These are phyloP conservation scores for Irpex lacteus DNA, from an alignment of 1,284 basidiomycete genomes.

Conservation along the genomic window DNA sequence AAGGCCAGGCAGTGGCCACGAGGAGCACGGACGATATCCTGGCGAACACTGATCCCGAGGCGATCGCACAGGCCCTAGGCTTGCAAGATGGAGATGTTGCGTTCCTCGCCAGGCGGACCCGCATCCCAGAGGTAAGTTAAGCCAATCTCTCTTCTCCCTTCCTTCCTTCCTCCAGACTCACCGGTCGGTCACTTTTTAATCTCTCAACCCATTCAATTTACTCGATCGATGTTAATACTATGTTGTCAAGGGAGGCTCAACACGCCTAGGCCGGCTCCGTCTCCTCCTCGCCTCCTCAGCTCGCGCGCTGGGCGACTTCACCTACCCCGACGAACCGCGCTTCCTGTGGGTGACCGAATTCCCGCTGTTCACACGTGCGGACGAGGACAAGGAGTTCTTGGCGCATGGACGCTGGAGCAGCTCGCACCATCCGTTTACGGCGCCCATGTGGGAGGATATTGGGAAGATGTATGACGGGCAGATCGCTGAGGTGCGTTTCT, in stretches of 20 bases:
- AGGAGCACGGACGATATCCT: conserved; percentile 3
- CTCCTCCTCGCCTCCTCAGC: conserved; percentile 66
- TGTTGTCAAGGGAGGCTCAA: conserved; percentile 72
- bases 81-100: conserved; percentile 26
- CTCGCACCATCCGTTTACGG: conserved; percentile 94
- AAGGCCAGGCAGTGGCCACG: neutral
- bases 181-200: neutral
- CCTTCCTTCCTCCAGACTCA: neutral
- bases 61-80: conserved; percentile 21
- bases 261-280: conserved; percentile 74
- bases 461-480: conserved; percentile 68
- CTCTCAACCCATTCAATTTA: neutral
- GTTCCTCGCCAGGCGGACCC: conserved; percentile 45
- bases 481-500: conserved; percentile 53
- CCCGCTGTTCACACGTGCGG: conserved; percentile 87
- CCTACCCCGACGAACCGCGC: conserved; percentile 59
- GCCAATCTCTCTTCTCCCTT: neutral
- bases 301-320: conserved; percentile 45
- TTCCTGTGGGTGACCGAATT: conserved; percentile 97
- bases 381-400: conserved; percentile 84
- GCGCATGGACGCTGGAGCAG: conserved; percentile 87
- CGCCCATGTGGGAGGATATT: conserved; percentile 90
- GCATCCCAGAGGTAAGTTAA: conserved; percentile 41
- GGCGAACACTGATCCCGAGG: conserved; percentile 7
- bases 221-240: too few species aligned